Evolutionary conservation across 2,329 filamentous ascomycete species (phyloP).

Genomic region (Xylariales sp.): DNA sequence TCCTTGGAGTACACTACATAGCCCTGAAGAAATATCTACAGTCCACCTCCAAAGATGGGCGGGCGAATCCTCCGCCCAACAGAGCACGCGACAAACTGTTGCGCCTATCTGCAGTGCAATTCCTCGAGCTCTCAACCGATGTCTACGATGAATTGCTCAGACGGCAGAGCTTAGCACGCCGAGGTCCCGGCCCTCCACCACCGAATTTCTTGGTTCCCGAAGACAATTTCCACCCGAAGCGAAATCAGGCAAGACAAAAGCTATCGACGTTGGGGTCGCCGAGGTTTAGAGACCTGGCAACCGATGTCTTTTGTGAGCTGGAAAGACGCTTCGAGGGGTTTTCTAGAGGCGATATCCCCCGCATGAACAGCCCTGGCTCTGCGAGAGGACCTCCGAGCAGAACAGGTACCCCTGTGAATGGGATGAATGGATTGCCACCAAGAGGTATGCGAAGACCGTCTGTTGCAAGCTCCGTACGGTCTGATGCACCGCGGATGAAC

Average conservation of each 20-base stretch:
- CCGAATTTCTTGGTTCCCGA: slow-evolving; percentile 79
- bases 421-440: slow-evolving; percentile 44
- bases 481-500: slow-evolving; percentile 29
- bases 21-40: slow-evolving; percentile 73
- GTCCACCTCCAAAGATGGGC: slow-evolving; percentile 67
- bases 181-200: slow-evolving; percentile 48
- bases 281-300: slow-evolving; percentile 86
- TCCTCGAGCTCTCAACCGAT: slow-evolving; percentile 95
- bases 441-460: slow-evolving; percentile 53
- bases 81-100: slow-evolving; percentile 92
- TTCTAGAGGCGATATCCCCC: slow-evolving; percentile 61
- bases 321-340: slow-evolving; percentile 87
- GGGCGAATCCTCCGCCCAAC: slow-evolving; percentile 70
- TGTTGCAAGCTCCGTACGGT: slow-evolving; percentile 58
- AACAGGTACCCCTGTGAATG: slow-evolving; percentile 59
- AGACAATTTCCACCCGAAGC: slow-evolving; percentile 87
- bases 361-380: slow-evolving; percentile 64
- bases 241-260: slow-evolving; percentile 95
- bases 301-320: slow-evolving; percentile 92
- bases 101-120: slow-evolving; percentile 84
- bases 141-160: slow-evolving; percentile 93
- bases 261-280: slow-evolving; percentile 83
- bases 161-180: slow-evolving; percentile 65
- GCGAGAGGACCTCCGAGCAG: slow-evolving; percentile 57
- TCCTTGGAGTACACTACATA: slow-evolving; percentile 75